Percentiles rank a stretch among this genome's conserved stretches.
Evolutionary conservation across 305 asterid species (phyloP).

Genomic region (Fraxinus greggii): DNA sequence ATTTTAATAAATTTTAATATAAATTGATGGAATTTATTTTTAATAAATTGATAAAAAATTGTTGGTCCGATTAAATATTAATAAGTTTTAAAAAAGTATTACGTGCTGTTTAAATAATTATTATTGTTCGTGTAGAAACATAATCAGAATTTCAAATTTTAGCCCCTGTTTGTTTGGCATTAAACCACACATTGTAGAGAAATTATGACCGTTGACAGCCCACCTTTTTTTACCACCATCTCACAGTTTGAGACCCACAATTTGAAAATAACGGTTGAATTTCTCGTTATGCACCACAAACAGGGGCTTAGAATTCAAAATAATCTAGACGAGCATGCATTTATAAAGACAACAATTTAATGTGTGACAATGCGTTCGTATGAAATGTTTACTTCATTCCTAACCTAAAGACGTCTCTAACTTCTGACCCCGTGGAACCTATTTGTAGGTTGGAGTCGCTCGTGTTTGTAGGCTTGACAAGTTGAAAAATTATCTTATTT

Average conservation of each 20-base stretch:
- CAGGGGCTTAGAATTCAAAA: not conserved
- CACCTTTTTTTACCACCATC: too few relatives aligned
- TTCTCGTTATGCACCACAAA: too few relatives aligned
- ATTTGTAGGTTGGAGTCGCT: slow-evolving; percentile 1
- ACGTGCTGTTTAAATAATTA: not conserved
- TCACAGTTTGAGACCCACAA: too few relatives aligned
- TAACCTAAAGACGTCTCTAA: not conserved
- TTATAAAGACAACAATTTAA: not conserved
- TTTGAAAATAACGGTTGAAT: too few relatives aligned
- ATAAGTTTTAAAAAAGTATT: not conserved
- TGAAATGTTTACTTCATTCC: not conserved
- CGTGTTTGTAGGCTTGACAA: slow-evolving; percentile 1
- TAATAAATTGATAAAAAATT: too few relatives aligned
- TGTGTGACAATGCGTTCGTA: not conserved
- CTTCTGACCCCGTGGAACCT: not conserved
- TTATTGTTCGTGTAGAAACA: not conserved
- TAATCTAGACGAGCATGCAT: not conserved
- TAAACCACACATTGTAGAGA: too few relatives aligned
- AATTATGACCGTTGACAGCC: too few relatives aligned
- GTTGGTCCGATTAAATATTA: not conserved
- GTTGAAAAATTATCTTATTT: not conserved
- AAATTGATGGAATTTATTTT: too few relatives aligned
- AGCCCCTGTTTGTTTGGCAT: too few relatives aligned
- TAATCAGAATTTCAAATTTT: not conserved
- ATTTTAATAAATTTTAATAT: too few relatives aligned